Base-by-base conservation (phyloP, 805 yeast species). In the Lipomyces chichibuensis region DNA sequence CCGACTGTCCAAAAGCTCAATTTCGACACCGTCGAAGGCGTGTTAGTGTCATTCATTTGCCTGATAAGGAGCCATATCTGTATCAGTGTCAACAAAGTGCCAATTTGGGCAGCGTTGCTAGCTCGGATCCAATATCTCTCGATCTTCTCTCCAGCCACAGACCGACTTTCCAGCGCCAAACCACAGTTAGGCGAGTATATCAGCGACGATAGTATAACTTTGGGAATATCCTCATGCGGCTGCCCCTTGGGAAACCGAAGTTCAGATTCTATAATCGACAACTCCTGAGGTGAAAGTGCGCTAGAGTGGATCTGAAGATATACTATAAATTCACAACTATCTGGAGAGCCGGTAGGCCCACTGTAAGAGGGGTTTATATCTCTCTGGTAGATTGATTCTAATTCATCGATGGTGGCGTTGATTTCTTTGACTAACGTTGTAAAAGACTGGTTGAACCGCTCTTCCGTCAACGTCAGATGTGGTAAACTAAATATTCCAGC, bases 131-230 rank as follows among this genome's bases (percentile, higher is more conserved):
- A 73, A 23, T 75, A 73, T 4, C 74, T 81, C 73, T 88, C 93
- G 60, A 80, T 77, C 67, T 87, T 84, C n/a, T 83, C 78, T 0
- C 97, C 97, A 14, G 65, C 63, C 2, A 80, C 77, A 6, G 74
- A 69, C 7, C 76, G 75, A 6, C 84, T 54, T 5, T 78, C 75
- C 3, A 91, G 67, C 1, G 84, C 75, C 2, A 88, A 74, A 0
- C 93, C 96, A 80, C 98, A 93, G 75, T 93, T 97, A 0, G 98
- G 98, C 0, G 97, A 91, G 74, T 90, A 92, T 23, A 91, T 66
- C 14, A 91, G 69, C 6, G 89, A 92, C 1, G 83, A 76, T 9
- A 93, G 73, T 39, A 78, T 79, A 20, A 93, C 70, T 0, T 77
- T 73, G 0, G 97, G 97, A 4, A 88, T 75, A 0, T 74, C 66